Evolutionary conservation across 345 rosid species (phyloP).

Genomic region (Carallia pectinifolia): DNA sequence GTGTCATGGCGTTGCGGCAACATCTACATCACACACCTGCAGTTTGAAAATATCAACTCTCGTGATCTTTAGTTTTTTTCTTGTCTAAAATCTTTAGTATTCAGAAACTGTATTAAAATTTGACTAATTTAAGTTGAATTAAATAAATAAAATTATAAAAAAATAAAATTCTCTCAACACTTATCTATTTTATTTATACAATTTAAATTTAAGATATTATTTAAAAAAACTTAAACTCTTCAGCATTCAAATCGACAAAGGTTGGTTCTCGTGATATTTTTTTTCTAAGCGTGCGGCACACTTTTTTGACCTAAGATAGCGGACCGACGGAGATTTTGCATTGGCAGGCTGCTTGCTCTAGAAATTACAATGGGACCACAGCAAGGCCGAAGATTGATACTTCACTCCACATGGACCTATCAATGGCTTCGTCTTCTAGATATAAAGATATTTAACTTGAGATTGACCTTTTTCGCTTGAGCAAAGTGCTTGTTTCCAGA

Average conservation of each 20-base stretch:
- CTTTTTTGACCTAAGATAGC: background rate
- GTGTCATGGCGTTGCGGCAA: background rate
- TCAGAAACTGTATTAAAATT: too few species aligned
- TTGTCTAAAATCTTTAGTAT: too few species aligned
- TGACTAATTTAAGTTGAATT: too few species aligned
- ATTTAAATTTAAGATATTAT: too few species aligned
- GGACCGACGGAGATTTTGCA: background rate
- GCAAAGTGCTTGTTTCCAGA: too few species aligned
- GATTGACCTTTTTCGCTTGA: too few species aligned
- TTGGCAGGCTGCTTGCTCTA: background rate
- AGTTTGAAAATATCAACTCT: constrained; percentile 5
- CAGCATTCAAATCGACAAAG: too few species aligned
- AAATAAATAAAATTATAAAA: too few species aligned
- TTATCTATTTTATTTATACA: too few species aligned
- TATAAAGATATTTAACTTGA: background rate
- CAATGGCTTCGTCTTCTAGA: background rate
- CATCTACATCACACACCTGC: constrained; percentile 13
- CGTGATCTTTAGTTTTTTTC: too few species aligned
- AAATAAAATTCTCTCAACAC: too few species aligned
- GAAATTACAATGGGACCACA: background rate
- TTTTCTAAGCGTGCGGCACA: constrained; percentile 1
- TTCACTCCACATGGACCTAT: background rate
- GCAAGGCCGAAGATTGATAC: background rate
- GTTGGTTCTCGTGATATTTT: background rate
- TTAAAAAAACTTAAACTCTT: too few species aligned